Evolutionary conservation across 345 rosid genomes (phyloP).

Genomic region (Lepidium didymum): DNA sequence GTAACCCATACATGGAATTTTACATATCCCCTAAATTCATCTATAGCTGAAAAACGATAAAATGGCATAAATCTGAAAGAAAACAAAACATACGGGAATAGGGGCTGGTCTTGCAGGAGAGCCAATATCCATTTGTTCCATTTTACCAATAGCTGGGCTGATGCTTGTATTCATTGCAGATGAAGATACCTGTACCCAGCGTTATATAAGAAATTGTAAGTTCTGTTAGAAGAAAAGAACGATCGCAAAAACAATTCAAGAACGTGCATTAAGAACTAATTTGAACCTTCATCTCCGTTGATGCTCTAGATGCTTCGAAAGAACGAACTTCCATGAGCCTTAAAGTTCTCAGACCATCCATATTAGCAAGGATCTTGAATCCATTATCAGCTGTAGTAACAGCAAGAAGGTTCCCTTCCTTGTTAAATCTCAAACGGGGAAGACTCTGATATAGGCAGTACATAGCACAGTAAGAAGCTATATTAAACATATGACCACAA

Average conservation of each 20-base stretch:
- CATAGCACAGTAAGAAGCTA: slow-evolving; percentile 1
- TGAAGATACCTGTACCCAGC: slow-evolving; percentile 32
- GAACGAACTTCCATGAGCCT: slow-evolving; percentile 42
- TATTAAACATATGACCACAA: not conserved
- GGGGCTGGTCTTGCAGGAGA: slow-evolving; percentile 39
- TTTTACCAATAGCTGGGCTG: slow-evolving; percentile 39
- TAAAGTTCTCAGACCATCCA: slow-evolving; percentile 45
- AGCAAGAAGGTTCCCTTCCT: slow-evolving; percentile 59
- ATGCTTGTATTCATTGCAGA: slow-evolving; percentile 33
- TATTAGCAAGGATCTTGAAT: slow-evolving; percentile 53
- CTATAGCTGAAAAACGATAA: not conserved
- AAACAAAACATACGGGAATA: slow-evolving; percentile 25
- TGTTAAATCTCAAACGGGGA: slow-evolving; percentile 67
- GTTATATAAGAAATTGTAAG: not conserved
- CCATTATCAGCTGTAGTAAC: slow-evolving; percentile 58
- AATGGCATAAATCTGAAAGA: not conserved
- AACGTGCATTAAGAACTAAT: not conserved
- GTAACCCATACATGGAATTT: not conserved
- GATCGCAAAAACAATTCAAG: not conserved
- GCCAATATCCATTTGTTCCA: slow-evolving; percentile 38
- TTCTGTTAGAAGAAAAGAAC: not conserved
- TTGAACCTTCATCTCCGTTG: slow-evolving; percentile 22
- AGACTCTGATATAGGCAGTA: slow-evolving; percentile 30
- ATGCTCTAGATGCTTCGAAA: slow-evolving; percentile 38
- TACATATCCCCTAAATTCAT: not conserved